Base-by-base conservation (phyloP, 2,329 filamentous ascomycete genomes). In the Aspergillus sp. region DNA sequence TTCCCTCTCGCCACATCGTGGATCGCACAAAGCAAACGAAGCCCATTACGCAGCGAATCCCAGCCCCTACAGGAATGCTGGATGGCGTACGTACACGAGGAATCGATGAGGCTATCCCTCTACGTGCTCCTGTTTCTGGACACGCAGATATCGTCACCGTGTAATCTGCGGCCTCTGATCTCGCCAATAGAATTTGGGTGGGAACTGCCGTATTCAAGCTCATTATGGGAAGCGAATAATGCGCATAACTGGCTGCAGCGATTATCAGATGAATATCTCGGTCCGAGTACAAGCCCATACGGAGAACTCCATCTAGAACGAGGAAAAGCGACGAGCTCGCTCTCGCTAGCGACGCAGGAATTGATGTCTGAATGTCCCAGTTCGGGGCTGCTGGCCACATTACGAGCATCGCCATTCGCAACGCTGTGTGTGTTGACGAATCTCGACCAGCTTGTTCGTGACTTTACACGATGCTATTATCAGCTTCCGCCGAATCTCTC, bases 391-490 rank as follows among this genome's bases (percentile, higher is more conserved):
- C 27, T 61, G 19, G 35, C 49, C 2, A 48, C 53, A 5, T 43
- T 65, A 27, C 39, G 46, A 7, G 47, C 56, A 10, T 64, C 60
- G 0, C 56, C 60, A 0, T 53, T 64, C 34, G 51, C 60, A 6
- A 51, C 52, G 2, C 42, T 65, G 0, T 65, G 54, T 36, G 51
- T 65, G 1, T 37, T 61, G 9, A 53, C 56, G 27, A 64, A 58
- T 40, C 31, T 64, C 6, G 59, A 58, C 37, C 40, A 51, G 2
- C 44, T 66, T 3, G 48, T 65, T 1, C 45, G 60, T 12, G 62
- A 65, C 37, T 60, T 66, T n/a, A 66, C 63, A 2, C 56, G 61
- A 9, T 60, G 56, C 38, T 64, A 62, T 44, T 65, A 65, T 33
- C 62, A 66, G 37, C 47, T 66, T 26, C 63, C 61, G 0, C 61